Percentiles rank a stretch among this genome's conserved stretches.
Evolutionary conservation across 2,329 filamentous ascomycete genomes (phyloP).

Genomic region (Cercospora nicotianae): DNA sequence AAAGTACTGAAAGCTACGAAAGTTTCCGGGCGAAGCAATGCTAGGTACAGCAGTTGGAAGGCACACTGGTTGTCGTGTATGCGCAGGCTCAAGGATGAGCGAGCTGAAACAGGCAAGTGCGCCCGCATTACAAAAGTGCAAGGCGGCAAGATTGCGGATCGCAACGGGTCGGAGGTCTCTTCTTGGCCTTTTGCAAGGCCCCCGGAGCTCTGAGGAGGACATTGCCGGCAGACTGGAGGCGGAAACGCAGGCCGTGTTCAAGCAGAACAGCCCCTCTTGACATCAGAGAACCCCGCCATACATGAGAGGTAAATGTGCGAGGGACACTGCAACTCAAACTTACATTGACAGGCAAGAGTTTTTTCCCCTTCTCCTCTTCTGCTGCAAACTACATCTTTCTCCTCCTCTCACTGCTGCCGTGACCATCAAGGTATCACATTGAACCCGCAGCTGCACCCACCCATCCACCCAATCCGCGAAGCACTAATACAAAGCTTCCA

Average conservation of each 20-base stretch:
- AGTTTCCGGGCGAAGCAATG: background rate
- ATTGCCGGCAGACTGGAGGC: constrained; percentile 8
- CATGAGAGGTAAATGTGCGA: constrained; percentile 4
- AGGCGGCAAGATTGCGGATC: constrained; percentile 17
- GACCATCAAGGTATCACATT: constrained; percentile 16
- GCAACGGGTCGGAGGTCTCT: background rate
- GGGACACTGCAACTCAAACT: constrained; percentile 18
- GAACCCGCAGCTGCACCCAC: background rate
- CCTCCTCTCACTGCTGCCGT: constrained; percentile 3
- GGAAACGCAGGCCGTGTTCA: background rate
- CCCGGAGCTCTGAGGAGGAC: constrained; percentile 3
- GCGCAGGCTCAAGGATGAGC: background rate
- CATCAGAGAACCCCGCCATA: constrained; percentile 7
- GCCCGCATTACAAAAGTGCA: constrained; percentile 3
- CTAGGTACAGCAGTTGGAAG: background rate
- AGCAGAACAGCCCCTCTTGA: constrained; percentile 13
- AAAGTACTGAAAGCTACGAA: constrained; percentile 1
- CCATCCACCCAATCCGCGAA: constrained; percentile 13
- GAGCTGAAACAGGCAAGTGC: constrained; percentile 13
- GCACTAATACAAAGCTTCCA: constrained; percentile 25
- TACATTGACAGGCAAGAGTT: constrained; percentile 9
- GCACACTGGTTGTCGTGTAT: background rate
- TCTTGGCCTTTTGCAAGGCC: constrained; percentile 7
- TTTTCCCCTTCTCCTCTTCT: constrained; percentile 10
- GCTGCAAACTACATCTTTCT: background rate